Evolutionary conservation across 805 yeast species (phyloP).

Genomic region (Sugiyamaella americana): DNA sequence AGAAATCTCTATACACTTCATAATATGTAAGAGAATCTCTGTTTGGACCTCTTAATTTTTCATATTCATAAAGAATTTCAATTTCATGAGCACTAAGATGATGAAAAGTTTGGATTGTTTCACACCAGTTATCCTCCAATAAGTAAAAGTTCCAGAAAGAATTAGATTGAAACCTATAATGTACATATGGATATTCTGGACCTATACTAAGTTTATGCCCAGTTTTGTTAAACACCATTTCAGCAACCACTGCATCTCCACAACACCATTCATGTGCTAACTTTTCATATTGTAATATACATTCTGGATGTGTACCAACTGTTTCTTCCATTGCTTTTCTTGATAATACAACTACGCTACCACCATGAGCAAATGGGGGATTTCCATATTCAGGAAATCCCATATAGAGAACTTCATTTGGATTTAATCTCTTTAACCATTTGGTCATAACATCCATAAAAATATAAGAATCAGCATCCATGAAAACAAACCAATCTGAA

Average conservation of each 20-base stretch:
- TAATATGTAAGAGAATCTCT: conserved; percentile 15
- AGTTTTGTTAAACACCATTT: conserved; percentile 20
- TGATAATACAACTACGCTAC: conserved; percentile 33
- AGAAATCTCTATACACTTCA: conserved; percentile 20
- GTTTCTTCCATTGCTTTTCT: conserved; percentile 27
- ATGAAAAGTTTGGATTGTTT: conserved; percentile 30
- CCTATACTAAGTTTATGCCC: conserved; percentile 15
- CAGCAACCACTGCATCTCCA: conserved; percentile 32
- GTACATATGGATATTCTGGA: conserved; percentile 8
- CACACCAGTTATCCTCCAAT: conserved; percentile 26
- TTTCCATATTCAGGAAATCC: too few species aligned
- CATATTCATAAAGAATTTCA: conserved; percentile 31
- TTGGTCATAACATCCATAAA: too few species aligned
- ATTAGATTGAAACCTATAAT: conserved; percentile 30
- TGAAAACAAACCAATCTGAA: too few species aligned
- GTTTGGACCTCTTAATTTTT: conserved; percentile 21
- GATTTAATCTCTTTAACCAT: too few species aligned
- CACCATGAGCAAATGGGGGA: conserved; percentile 38
- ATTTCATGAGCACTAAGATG: conserved; percentile 25
- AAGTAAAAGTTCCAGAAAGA: conserved; percentile 17
- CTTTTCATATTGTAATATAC: conserved; percentile 21
- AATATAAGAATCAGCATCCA: too few species aligned
- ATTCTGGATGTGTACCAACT: conserved; percentile 22
- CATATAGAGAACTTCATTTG: too few species aligned
- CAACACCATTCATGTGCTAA: conserved; percentile 27